Base-by-base conservation (phyloP, 257 asterid species). In the Buddleja alternifolia region DNA sequence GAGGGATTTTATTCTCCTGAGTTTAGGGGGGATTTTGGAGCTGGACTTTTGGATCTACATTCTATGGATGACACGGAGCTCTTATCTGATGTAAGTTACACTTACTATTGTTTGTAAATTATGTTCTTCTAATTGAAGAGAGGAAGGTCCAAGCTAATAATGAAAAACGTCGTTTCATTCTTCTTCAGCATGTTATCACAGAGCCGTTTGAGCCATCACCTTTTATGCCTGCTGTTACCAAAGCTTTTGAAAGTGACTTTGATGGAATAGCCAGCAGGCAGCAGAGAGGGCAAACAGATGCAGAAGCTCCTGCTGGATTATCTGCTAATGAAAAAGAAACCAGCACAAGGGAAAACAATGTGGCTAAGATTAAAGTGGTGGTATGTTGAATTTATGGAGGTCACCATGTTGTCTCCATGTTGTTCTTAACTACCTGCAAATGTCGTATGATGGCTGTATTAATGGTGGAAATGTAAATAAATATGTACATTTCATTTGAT, bases 31-130 rank as follows among this genome's bases (percentile, higher is more conserved):
- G 97, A 94, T 67, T 89, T 91, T 66, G 99, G 99, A 66, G 97
- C 93, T 61, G 97, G 97, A 44, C 97, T 91, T 73, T 74, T 94
- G 84, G 99, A 94, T 78, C 83, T 94, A 64, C 97, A 94, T 81
- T 82, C 99, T 63, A 89, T 94, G 97, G 99, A 94, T 80, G 97
- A 94, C 69, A 94, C 97, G 0, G 99, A 94, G 77, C 97, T 94
- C 79, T 83, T 94, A 83, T 85, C 99, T 44, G 99, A 91, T 86
- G 99, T 91, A 83, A 60, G 81, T 68, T 41, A 59, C 70, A 58
- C 72, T 19, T 72, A 15, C 21, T 34, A 29, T 51, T 54, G 65
- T 24, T 50, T 40, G 41, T 37, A 66, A 56, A 41, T n/a, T 59
- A 17, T 41, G 45, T 66, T 77, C 29, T 79, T 63, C 67, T 50